Evolutionary conservation across 176 grass and related monocot species (phyloP).

Genomic region (Aegilops tauschii): DNA sequence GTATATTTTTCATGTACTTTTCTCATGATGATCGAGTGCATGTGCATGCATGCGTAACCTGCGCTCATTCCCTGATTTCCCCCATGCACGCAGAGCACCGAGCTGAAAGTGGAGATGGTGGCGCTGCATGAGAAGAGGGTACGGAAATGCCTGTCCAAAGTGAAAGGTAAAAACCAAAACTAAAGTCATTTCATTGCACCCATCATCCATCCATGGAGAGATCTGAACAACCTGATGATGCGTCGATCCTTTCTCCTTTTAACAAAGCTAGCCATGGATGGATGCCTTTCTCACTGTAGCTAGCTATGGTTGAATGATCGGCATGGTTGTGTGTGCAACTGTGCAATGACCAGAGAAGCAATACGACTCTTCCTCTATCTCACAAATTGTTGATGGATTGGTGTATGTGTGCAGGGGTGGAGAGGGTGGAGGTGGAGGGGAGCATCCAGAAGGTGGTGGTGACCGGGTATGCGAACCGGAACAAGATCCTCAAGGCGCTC

Average conservation of each 20-base stretch:
- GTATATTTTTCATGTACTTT: not conserved
- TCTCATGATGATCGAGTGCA: not conserved
- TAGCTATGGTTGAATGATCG: not conserved
- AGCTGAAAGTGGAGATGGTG: constrained; percentile 99
- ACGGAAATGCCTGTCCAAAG: constrained; percentile 98
- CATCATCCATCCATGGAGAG: not conserved
- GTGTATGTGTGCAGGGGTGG: constrained; percentile 49
- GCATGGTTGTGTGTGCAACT: not conserved
- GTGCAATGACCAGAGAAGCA: not conserved
- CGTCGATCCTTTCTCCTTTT: constrained; percentile 23
- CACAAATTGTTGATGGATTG: not conserved
- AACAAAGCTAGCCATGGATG: constrained; percentile 16
- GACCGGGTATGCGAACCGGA: constrained; percentile 86
- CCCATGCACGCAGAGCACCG: constrained; percentile 58
- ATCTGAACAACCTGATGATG: constrained; percentile 24
- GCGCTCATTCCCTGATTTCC: constrained; percentile 27
- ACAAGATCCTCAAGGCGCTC: constrained; percentile 94
- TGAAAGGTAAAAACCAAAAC: constrained; percentile 74
- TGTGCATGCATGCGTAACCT: constrained; percentile 20
- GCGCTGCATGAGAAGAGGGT: constrained; percentile 94
- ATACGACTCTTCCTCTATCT: not conserved
- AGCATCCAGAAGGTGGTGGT: constrained; percentile 93
- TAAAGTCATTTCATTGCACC: constrained; percentile 10
- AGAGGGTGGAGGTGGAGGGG: constrained; percentile 92
- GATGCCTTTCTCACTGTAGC: constrained; percentile 2